These are phyloP conservation scores for Fusarium lateritium DNA, from an alignment of 2,329 filamentous ascomycete genomes.

Conservation along the genomic window DNA sequence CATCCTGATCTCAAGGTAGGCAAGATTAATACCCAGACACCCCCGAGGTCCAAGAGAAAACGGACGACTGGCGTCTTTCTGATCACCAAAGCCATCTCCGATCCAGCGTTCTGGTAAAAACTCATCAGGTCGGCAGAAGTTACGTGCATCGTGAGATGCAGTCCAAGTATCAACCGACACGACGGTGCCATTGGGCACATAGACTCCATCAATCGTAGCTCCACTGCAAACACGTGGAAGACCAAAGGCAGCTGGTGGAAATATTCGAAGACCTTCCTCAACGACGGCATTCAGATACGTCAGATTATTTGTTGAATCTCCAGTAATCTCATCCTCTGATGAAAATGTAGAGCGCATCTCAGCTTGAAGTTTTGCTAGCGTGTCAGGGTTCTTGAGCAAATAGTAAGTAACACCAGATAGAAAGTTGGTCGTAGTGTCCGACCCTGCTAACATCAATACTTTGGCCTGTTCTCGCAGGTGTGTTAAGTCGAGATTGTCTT, in stretches of 20 bases:
- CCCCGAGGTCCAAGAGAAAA: slow-evolving; percentile 16
- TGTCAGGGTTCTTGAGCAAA: slow-evolving; percentile 11
- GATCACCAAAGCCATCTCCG: slow-evolving; percentile 1
- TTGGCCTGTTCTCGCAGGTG: slow-evolving; percentile 37
- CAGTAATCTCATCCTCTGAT: slow-evolving; percentile 12
- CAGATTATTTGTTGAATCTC: slow-evolving; percentile 16
- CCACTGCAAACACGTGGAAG: slow-evolving; percentile 19
- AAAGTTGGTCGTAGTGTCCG: slow-evolving; percentile 26
- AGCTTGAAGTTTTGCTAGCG: slow-evolving; percentile 5
- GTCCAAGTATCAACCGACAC: slow-evolving; percentile 21
- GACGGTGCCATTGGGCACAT: slow-evolving; percentile 22
- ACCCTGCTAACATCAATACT: slow-evolving; percentile 25
- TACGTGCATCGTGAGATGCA: slow-evolving; percentile 10
- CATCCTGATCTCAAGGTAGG: slow-evolving; percentile 6
- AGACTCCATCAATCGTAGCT: slow-evolving; percentile 18
- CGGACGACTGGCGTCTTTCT: slow-evolving; percentile 14
- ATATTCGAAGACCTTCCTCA: slow-evolving; percentile 31
- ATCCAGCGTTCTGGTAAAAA: slow-evolving; percentile 26
- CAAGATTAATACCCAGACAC: slow-evolving; percentile 21
- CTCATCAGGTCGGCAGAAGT: slow-evolving; percentile 5
- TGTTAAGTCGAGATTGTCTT: neutral
- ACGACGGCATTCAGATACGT: slow-evolving; percentile 24
- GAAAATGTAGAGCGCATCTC: slow-evolving; percentile 23
- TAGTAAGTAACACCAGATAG: slow-evolving; percentile 2
- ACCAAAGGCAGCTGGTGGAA: slow-evolving; percentile 21